Conservation (phyloP, 768 basidiomycete species). For the Russula earlei region DNA sequence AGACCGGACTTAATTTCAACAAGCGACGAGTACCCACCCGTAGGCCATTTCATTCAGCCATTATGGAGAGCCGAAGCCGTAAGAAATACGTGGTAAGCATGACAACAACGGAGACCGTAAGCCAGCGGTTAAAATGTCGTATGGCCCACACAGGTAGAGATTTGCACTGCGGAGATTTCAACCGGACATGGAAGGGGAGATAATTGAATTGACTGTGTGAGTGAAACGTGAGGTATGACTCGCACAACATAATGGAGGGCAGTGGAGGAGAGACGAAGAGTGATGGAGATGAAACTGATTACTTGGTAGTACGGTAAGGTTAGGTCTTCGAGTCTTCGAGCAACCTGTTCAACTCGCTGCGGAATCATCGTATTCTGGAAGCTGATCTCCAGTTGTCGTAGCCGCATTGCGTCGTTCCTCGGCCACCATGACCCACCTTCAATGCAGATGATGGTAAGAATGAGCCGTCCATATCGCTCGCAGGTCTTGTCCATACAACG, state of each 20-base stretch:
- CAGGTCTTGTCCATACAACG: too few species aligned
- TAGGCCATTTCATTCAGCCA: neutral
- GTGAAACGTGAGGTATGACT: neutral
- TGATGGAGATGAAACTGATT: neutral
- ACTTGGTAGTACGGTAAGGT: too few species aligned
- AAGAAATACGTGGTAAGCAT: neutral
- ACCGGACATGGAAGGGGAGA: neutral
- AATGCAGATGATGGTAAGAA: too few species aligned
- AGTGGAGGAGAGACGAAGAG: neutral
- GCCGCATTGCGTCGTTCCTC: too few species aligned
- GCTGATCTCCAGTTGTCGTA: too few species aligned
- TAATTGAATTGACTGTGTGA: neutral
- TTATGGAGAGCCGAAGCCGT: neutral
- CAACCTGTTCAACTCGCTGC: too few species aligned
- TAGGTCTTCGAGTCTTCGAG: too few species aligned
- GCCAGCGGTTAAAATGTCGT: neutral
- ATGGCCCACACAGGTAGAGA: neutral
- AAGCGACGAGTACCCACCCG: neutral
- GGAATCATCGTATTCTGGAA: too few species aligned
- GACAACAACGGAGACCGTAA: too few species aligned
- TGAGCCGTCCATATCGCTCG: too few species aligned
- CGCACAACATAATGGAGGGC: neutral
- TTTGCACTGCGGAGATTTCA: neutral
- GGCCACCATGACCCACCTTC: too few species aligned
- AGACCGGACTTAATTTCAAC: neutral